Conservation (phyloP, 768 basidiomycete genomes). For the Sarcomyxa edulis region DNA sequence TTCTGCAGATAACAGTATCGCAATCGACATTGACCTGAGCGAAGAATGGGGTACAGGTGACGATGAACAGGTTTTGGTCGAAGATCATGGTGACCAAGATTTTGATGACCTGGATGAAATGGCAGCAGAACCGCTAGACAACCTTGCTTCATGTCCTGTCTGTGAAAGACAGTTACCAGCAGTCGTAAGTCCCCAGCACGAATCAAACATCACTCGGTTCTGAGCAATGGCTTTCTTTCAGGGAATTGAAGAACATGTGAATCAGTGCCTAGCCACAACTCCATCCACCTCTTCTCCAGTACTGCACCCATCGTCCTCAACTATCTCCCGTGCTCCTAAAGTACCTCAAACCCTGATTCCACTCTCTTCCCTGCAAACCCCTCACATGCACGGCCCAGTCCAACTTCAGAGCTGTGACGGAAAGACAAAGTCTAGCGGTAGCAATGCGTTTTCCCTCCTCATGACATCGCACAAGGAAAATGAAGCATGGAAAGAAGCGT, state of each 20-base stretch:
- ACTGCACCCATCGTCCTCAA: slow-evolving; percentile 11
- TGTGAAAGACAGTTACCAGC: slow-evolving; percentile 19
- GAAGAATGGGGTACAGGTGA: slow-evolving; percentile 72
- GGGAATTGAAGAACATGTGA: slow-evolving; percentile 53
- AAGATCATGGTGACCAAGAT: slow-evolving; percentile 19
- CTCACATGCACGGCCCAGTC: slow-evolving; percentile 10
- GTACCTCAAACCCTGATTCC: slow-evolving; percentile 14
- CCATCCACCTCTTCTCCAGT: slow-evolving; percentile 2
- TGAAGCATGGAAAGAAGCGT: slow-evolving; percentile 81
- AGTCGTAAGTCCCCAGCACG: not conserved
- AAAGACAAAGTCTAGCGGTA: slow-evolving; percentile 12
- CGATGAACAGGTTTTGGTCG: slow-evolving; percentile 45
- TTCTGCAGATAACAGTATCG: slow-evolving; percentile 17
- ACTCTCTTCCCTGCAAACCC: slow-evolving; percentile 15
- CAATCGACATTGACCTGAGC: slow-evolving; percentile 23
- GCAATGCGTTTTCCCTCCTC: slow-evolving; percentile 68
- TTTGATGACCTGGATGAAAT: slow-evolving; percentile 21
- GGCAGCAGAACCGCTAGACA: slow-evolving; percentile 17
- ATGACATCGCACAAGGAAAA: slow-evolving; percentile 86
- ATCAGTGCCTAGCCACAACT: slow-evolving; percentile 40
- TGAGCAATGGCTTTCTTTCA: slow-evolving; percentile 20
- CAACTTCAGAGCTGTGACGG: slow-evolving; percentile 13
- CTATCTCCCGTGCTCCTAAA: slow-evolving; percentile 9
- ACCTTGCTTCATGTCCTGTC: slow-evolving; percentile 17
- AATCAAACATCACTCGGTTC: not conserved